A percentile compares a stretch with the other conserved stretches of the same genome.
Evolutionary conservation across 768 basidiomycete species (phyloP).

Genomic region (Tylopilus rubrobrunneus): DNA sequence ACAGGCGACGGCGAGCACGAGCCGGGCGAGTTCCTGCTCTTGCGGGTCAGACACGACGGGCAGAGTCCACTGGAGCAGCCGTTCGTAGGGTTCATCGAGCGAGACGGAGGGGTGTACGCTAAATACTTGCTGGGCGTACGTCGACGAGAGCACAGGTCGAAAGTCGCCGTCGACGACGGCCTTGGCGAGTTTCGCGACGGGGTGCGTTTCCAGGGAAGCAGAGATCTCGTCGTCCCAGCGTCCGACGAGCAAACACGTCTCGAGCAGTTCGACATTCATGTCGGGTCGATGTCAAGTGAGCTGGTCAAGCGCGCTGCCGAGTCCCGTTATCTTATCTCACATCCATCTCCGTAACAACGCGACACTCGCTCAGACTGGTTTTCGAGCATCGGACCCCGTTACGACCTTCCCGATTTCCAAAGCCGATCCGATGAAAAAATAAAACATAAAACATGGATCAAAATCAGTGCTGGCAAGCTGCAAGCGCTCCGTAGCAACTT

Average conservation of each 20-base stretch:
- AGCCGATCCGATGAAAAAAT: too few species aligned
- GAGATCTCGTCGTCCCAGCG: slow-evolving; percentile 34
- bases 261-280: slow-evolving; percentile 33
- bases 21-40: slow-evolving; percentile 50
- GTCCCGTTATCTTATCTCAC: neutral
- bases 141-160: slow-evolving; percentile 46
- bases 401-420: too few species aligned
- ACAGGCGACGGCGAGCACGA: slow-evolving; percentile 72
- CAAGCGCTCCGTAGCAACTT: too few species aligned
- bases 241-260: slow-evolving; percentile 57
- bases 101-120: slow-evolving; percentile 26
- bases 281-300: neutral
- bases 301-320: too few species aligned
- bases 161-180: slow-evolving; percentile 60
- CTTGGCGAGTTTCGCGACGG: slow-evolving; percentile 42
- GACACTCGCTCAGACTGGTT: neutral
- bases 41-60: slow-evolving; percentile 30
- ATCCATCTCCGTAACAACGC: neutral
- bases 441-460: too few species aligned
- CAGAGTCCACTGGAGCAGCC: slow-evolving; percentile 31
- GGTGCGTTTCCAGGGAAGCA: slow-evolving; percentile 10
- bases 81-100: slow-evolving; percentile 38
- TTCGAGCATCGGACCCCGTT: too few species aligned
- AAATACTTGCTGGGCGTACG: slow-evolving; percentile 26
- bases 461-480: too few species aligned